Conservation (phyloP, 106 monocot species). For the Allium sativum region DNA sequence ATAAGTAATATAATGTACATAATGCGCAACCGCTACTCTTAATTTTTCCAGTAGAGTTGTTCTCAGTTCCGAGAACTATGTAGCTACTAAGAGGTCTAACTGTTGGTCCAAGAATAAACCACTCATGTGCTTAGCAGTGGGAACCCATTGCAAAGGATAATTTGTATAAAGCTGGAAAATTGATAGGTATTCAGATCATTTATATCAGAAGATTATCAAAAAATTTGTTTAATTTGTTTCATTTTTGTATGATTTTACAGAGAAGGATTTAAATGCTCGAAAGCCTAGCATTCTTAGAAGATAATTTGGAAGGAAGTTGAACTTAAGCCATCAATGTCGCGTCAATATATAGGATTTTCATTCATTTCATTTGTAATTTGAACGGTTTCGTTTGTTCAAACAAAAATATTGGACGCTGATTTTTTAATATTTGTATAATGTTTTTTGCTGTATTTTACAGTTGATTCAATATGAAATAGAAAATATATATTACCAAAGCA, state of each 20-base stretch:
- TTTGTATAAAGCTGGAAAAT: conserved; percentile 51
- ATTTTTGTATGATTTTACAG: not conserved
- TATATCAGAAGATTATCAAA: not conserved
- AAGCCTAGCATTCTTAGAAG: conserved; percentile 4
- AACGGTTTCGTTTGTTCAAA: not conserved
- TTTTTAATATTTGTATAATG: too few species aligned
- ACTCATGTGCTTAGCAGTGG: conserved; percentile 86
- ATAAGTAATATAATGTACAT: too few species aligned
- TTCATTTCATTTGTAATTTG: not conserved
- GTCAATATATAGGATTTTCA: not conserved
- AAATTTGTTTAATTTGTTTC: not conserved
- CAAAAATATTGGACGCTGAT: too few species aligned
- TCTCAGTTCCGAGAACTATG: conserved; percentile 77
- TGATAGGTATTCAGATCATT: conserved; percentile 23
- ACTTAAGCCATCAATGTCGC: not conserved
- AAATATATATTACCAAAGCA: too few species aligned
- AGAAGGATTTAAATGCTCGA: conserved; percentile 1
- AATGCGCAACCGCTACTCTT: too few species aligned
- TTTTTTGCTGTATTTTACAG: too few species aligned
- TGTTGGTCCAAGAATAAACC: conserved; percentile 76
- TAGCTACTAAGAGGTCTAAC: conserved; percentile 86
- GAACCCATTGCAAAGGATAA: conserved; percentile 85
- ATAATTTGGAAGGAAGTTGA: not conserved
- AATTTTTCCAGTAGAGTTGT: conserved; percentile 95
- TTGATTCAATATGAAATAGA: too few species aligned